Base-by-base conservation (phyloP, 73 alveolate genomes). In the Breviolum minutum region DNA sequence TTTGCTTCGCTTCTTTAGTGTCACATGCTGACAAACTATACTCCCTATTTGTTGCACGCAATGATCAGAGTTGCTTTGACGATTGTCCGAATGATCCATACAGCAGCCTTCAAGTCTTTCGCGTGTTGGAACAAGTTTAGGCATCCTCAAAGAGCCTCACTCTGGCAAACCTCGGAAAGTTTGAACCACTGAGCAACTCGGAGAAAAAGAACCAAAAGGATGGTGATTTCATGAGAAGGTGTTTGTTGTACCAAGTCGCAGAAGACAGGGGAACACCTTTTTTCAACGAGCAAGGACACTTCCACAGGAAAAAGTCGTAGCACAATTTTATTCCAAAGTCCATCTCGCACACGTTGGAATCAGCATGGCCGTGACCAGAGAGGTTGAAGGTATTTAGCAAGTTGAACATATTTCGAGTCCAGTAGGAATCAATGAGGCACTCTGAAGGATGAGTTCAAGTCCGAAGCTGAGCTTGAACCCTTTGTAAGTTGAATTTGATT, bases 381-480 rank as follows among this genome's bases (percentile, higher is more conserved):
- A 77, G 63, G 19, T 22, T 11, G 87, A 29, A 27, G 10, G 54
- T 8, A 26, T n/a, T n/a, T n/a, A n/a, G n/a, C n/a, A n/a, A n/a
- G n/a, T n/a, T n/a, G n/a, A 7, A 20, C 20, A 14, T 26, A 16
- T 13, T 48, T 1, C 93, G 20, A 17, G 32, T 81, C 32, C 6
- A 40, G 26, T 81, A 13, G 32, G 8, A 26, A 8, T 29, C n/a
- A 13, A 63, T 14, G 60, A 90, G 98, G 98, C 90, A 74, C 98
- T 30, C 73, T 92, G 68, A 92, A 92, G 30, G 98, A 92, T 54
- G 98, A 92, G 76, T 92, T 92, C 90, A 92, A 92, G 98, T 90
- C 30, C 12, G 26, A 63, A 63, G 60, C 98, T 61, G 61, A 27
- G 79, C 19, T 8, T 8, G n/a, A n/a, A n/a, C n/a, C n/a, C n/a